Evolutionary conservation across 805 yeast genomes (phyloP), one percentile per base, ranked within the genome.

Genomic region (Candida sonorensis): DNA sequence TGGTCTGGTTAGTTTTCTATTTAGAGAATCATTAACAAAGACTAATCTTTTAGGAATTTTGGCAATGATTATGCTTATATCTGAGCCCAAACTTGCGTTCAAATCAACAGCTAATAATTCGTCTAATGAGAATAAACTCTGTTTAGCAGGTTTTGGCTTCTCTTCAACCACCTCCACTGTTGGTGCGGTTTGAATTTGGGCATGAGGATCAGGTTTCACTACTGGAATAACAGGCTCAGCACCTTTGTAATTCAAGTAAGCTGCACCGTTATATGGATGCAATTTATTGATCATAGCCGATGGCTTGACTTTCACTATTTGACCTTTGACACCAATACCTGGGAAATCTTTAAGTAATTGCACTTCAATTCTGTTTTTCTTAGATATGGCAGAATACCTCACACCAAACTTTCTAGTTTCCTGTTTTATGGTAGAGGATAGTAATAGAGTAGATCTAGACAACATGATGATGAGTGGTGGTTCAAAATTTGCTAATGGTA

Each of bases 251-350:
- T 55, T 50, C 46, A 85, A 66, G 49, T 85, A 87, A 13, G 74
- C 69, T 3, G 95, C 96, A 27, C 85, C 82, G 47, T 83, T 78
- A 38, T 64, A 48, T 26, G 74, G 72, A 47, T 85, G 85, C 35
- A 87, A 67, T 45, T 62, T 72, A 59, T 83, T 84, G 51, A 90
- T 74, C 95, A 87, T 87, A 40, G 73, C 65, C 15, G 86, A 82
- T 19, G 95, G 87, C 40, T 75, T 69, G 13, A 87, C 95, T 22
- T 70, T 63, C 18, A 81, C 67, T 27, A 87, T 67, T 60, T 87
- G 81, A 22, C 96, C 96, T 38, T 61, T 63, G 15, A 61, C 61
- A 14, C 94, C 94, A 35, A 79, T 57, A 10, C 68, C 69, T 19
- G 76, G 72, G 50, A 75, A 69, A 48, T 83, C 83, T 47, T 65